Conservation (phyloP, 108 stramenopile species). For the Fragilaria crotonensis region DNA sequence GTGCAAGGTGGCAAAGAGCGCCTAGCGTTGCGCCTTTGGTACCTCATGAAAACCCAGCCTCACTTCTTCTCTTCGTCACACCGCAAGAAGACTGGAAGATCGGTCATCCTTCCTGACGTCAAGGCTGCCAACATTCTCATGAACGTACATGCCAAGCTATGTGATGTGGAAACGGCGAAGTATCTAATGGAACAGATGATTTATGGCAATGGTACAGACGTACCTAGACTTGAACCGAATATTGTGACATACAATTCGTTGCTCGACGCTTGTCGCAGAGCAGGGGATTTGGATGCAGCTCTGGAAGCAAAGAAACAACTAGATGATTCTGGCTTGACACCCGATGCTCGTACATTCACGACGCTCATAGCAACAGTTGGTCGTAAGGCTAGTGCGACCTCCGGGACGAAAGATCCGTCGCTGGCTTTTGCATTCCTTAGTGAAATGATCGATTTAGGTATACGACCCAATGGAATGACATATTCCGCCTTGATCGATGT, state of each 20-base stretch:
- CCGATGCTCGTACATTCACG: conserved; percentile 74
- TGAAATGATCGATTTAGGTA: conserved; percentile 50
- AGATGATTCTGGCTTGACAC: conserved; percentile 28
- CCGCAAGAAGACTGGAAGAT: not conserved
- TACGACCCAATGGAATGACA: conserved; percentile 79
- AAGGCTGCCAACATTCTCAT: conserved; percentile 81
- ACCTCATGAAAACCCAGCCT: conserved; percentile 48
- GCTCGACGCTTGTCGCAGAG: conserved; percentile 67
- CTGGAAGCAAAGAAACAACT: conserved; percentile 44
- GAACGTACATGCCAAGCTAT: conserved; percentile 80
- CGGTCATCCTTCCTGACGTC: conserved; percentile 57
- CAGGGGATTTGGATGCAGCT: conserved; percentile 64
- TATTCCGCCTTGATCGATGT: conserved; percentile 84
- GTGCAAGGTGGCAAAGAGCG: conserved; percentile 55
- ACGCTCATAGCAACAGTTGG: conserved; percentile 80
- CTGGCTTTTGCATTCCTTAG: conserved; percentile 64
- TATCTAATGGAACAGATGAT: conserved; percentile 63
- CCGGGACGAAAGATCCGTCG: conserved; percentile 56
- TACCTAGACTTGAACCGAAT: conserved; percentile 53
- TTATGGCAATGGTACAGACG: conserved; percentile 28
- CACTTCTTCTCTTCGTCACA: conserved; percentile 34
- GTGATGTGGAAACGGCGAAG: conserved; percentile 44
- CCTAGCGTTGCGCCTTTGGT: conserved; percentile 78
- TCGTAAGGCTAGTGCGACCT: conserved; percentile 25
- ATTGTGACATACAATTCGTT: conserved; percentile 81